phyloP scores from a whole-genome alignment of 192 early-diverging fungal genomes.

The Gigaspora rosea region DNA sequence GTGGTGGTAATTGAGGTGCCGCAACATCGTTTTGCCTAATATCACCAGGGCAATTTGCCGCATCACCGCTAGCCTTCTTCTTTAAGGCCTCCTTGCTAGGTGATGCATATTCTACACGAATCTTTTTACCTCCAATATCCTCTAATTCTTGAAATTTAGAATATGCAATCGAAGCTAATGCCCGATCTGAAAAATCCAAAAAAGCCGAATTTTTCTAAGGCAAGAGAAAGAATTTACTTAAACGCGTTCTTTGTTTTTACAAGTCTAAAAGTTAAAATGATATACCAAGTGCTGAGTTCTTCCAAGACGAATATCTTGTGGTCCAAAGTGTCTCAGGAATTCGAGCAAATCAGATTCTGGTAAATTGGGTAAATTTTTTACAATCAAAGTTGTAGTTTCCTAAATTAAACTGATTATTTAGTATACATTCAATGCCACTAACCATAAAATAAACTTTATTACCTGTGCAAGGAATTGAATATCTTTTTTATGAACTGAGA shows the following conservation, averaged over 20 bases:
- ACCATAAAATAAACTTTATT: not conserved
- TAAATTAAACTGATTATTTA: not conserved
- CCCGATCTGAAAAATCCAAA: constrained; percentile 43
- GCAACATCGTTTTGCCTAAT: not conserved
- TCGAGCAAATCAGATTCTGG: constrained; percentile 12
- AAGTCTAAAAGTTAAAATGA: not conserved
- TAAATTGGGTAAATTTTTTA: constrained; percentile 29
- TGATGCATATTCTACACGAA: constrained; percentile 48
- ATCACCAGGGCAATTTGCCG: not conserved
- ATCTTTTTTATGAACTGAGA: constrained; percentile 2
- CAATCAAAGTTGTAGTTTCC: constrained; percentile 29
- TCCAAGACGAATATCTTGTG: constrained; percentile 19
- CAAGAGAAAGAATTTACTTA: not conserved
- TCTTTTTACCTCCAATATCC: constrained; percentile 29
- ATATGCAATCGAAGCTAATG: constrained; percentile 36
- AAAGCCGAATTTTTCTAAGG: constrained; percentile 42
- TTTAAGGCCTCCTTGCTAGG: constrained; percentile 33
- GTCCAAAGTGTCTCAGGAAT: constrained; percentile 23
- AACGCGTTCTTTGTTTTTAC: not conserved
- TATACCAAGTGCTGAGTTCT: constrained; percentile 14
- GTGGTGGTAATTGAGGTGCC: not conserved
- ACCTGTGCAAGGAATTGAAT: constrained; percentile 21
- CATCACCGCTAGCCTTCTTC: constrained; percentile 5
- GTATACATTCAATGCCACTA: not conserved
- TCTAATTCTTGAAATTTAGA: constrained; percentile 33